Percentiles rank a stretch among this genome's conserved stretches.
phyloP scores from a whole-genome alignment of 2,329 filamentous ascomycete species.

The Aspergillus intermedius region DNA sequence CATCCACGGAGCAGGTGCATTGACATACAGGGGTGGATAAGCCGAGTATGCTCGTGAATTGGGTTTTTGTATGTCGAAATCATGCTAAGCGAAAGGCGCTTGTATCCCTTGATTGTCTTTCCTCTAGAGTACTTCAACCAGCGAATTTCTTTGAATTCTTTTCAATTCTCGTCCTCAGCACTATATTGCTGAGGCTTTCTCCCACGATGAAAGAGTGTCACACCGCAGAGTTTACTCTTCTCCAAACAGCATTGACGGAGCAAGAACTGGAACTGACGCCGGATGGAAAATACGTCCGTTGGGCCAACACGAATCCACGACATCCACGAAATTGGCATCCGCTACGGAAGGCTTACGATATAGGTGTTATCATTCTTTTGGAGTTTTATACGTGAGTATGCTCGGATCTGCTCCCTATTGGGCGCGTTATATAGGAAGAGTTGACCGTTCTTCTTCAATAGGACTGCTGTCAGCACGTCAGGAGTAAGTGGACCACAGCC shows the following conservation, averaged over 20 bases:
- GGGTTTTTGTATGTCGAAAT: no score
- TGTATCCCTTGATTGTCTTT: neutral
- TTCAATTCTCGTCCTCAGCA: neutral
- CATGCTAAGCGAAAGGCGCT: no score
- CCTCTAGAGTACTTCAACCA: neutral
- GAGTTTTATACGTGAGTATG: conserved; percentile 19
- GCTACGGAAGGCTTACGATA: conserved; percentile 17
- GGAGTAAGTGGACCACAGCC: neutral
- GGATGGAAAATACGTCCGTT: conserved; percentile 11
- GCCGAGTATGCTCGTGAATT: no score
- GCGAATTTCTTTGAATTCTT: neutral
- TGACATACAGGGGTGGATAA: no score
- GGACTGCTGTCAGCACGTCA: neutral
- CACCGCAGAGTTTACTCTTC: neutral
- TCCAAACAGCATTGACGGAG: neutral
- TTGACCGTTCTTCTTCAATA: neutral
- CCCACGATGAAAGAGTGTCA: neutral
- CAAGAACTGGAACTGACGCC: conserved; percentile 11
- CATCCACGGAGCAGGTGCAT: no score
- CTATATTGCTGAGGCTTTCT: neutral
- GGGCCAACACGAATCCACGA: conserved; percentile 10
- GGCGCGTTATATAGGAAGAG: no score
- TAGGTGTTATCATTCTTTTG: conserved; percentile 15
- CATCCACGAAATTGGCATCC: conserved; percentile 19
- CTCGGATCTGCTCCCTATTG: neutral